A percentile compares a stretch with the other conserved stretches of the same genome.
These are phyloP conservation scores for Gloeophyllum trabeum DNA, from an alignment of 768 basidiomycete species.

Conservation along the genomic window DNA sequence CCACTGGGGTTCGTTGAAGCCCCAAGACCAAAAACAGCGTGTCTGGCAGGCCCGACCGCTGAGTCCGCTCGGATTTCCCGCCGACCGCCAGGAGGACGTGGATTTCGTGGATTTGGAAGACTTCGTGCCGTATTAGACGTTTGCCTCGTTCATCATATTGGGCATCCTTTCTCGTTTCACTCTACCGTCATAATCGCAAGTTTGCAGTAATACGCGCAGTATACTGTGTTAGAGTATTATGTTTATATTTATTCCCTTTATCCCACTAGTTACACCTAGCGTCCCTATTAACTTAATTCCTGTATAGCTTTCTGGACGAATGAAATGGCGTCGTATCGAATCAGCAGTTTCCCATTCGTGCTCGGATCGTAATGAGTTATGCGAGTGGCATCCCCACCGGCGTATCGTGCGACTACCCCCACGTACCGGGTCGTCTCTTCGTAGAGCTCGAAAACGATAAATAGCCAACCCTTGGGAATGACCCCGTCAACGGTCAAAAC, in stretches of 20 bases:
- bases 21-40: background rate
- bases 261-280: background rate
- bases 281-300: slow-evolving; percentile 19
- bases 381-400: slow-evolving; percentile 34
- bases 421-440: slow-evolving; percentile 45
- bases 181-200: no score
- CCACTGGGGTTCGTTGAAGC: slow-evolving; percentile 36
- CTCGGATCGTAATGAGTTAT: no score
- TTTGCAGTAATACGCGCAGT: no score
- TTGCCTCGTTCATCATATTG: no score
- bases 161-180: no score
- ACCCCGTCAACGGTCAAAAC: slow-evolving; percentile 48
- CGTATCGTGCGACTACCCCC: slow-evolving; percentile 53
- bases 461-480: slow-evolving; percentile 51
- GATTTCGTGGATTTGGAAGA: no score
- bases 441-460: slow-evolving; percentile 45
- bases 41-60: background rate
- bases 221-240: background rate
- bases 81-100: background rate
- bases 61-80: background rate
- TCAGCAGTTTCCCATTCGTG: slow-evolving; percentile 26
- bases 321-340: slow-evolving; percentile 31
- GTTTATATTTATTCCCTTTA: background rate
- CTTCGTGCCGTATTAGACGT: no score
- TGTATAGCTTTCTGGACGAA: slow-evolving; percentile 38